Percentiles rank a stretch among this genome's conserved stretches.
phyloP scores from a whole-genome alignment of 495 filamentous ascomycete genomes.

The Geoglossum glabrum region DNA sequence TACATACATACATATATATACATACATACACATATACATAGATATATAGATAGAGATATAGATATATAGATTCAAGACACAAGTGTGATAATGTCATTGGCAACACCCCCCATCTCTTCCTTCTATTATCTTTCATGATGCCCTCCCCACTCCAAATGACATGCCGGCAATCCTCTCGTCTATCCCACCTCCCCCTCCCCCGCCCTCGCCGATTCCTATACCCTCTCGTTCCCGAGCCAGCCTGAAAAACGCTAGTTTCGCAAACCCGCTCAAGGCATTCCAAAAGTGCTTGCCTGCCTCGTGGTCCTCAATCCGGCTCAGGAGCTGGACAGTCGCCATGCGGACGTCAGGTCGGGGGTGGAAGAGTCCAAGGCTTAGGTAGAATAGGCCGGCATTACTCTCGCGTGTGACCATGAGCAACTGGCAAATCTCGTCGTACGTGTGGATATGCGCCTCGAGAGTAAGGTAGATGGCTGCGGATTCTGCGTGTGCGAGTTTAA shows the following conservation, averaged over 20 bases:
- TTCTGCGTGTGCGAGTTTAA: slow-evolving; percentile 50
- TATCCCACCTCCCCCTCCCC: not conserved
- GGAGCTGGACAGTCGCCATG: slow-evolving; percentile 51
- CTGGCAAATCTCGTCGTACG: slow-evolving; percentile 77
- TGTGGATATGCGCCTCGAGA: slow-evolving; percentile 50
- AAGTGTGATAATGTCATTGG: too few species aligned
- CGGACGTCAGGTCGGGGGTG: slow-evolving; percentile 69
- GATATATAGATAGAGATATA: too few species aligned
- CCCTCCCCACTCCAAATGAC: not conserved
- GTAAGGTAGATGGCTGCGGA: slow-evolving; percentile 65
- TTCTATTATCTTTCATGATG: not conserved
- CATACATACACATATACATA: too few species aligned
- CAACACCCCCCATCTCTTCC: too few species aligned
- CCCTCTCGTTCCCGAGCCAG: slow-evolving; percentile 18
- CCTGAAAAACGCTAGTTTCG: slow-evolving; percentile 44
- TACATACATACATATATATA: too few species aligned
- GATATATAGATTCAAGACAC: not conserved
- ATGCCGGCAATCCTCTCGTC: not conserved
- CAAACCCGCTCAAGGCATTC: slow-evolving; percentile 65
- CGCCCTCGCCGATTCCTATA: not conserved
- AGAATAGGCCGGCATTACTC: slow-evolving; percentile 77
- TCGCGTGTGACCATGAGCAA: slow-evolving; percentile 73
- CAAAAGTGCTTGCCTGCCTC: slow-evolving; percentile 90
- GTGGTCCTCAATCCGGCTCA: slow-evolving; percentile 68
- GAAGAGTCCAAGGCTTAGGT: slow-evolving; percentile 80